Evolutionary conservation across 208 protist genomes (phyloP).

Genomic region (Wallacemonas sp.): DNA sequence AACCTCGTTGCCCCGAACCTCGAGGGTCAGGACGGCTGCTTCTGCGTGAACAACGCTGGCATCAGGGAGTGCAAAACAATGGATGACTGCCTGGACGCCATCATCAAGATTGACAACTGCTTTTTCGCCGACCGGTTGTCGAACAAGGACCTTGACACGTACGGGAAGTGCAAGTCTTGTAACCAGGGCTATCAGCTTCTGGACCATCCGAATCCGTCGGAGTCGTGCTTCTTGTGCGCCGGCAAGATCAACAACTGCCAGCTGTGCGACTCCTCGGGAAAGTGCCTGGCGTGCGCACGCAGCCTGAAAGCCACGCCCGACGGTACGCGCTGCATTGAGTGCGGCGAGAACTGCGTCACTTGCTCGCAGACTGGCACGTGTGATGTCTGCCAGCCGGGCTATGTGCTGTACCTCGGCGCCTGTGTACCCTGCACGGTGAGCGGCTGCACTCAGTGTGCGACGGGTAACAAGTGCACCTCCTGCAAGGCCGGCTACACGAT

Average conservation of each 20-base stretch:
- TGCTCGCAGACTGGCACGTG: too few species aligned
- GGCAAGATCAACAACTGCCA: not conserved
- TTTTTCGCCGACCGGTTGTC: not conserved
- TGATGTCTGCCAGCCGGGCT: too few species aligned
- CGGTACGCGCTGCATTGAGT: not conserved
- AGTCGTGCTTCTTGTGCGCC: not conserved
- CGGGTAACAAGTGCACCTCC: not conserved
- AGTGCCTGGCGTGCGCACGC: not conserved
- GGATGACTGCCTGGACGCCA: not conserved
- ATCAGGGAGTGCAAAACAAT: not conserved
- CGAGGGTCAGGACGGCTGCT: not conserved
- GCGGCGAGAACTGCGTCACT: too few species aligned
- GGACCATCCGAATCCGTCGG: not conserved
- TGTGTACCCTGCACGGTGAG: not conserved
- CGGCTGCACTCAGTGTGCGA: not conserved
- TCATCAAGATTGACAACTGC: not conserved
- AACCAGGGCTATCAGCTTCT: constrained; percentile 1
- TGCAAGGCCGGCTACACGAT: not conserved
- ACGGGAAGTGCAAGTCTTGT: not conserved
- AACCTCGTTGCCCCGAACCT: constrained; percentile 1
- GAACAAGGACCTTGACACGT: not conserved
- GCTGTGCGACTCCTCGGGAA: not conserved
- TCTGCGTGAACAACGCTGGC: not conserved
- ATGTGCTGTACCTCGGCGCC: not conserved
- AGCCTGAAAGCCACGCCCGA: not conserved